These are phyloP conservation scores for Botrytis tulipae DNA, from an alignment of 2,329 filamentous ascomycete genomes.

Conservation along the genomic window DNA sequence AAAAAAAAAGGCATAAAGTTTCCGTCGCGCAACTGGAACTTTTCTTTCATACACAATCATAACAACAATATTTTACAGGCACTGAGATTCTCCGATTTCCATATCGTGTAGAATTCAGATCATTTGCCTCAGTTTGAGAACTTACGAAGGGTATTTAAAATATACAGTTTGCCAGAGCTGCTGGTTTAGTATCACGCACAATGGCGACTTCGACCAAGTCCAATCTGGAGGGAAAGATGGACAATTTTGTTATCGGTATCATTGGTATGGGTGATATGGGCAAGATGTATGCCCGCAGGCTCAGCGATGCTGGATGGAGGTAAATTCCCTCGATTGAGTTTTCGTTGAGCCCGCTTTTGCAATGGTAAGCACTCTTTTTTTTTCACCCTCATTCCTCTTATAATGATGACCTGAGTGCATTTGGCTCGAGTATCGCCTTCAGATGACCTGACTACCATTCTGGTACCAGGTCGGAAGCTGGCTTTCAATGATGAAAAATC, in stretches of 20 bases:
- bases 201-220: conserved; percentile 16
- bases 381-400: conserved; percentile 26
- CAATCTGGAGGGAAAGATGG: conserved; percentile 26
- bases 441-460: conserved; percentile 67
- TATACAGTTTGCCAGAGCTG: neutral
- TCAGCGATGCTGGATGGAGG: conserved; percentile 96
- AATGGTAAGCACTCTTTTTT: conserved; percentile 38
- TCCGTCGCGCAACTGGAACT: conserved; percentile 1
- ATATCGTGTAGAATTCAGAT: neutral
- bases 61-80: conserved; percentile 4
- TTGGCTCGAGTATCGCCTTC: conserved; percentile 97
- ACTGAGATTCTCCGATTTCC: neutral
- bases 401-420: conserved; percentile 99
- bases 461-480: conserved; percentile 62
- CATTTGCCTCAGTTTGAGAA: neutral
- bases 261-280: conserved; percentile 99
- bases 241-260: conserved; percentile 76
- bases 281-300: conserved; percentile 90
- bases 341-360: conserved; percentile 32
- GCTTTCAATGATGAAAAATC: conserved; percentile 97
- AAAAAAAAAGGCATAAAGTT: conserved; percentile 21
- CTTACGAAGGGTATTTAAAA: neutral
- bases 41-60: conserved; percentile 13
- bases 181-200: neutral
- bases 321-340: conserved; percentile 52